Conservation (phyloP, 192 early-diverging fungal genomes). For the Gorgonomyces haynaldii region DNA sequence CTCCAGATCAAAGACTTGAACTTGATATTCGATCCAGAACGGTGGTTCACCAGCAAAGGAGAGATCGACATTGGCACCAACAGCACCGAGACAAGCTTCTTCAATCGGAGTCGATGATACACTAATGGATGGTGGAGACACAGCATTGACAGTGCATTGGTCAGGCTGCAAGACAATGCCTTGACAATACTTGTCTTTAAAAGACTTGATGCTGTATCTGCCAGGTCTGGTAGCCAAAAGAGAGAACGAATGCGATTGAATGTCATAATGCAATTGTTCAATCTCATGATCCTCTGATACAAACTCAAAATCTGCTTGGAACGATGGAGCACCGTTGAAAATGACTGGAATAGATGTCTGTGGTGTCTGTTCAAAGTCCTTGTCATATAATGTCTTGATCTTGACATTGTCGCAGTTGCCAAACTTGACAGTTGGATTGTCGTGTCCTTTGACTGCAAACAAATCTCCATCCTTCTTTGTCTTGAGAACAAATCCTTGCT, state of each 20-base stretch:
- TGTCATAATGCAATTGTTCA: not conserved
- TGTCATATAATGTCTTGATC: constrained; percentile 7
- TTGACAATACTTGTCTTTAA: constrained; percentile 30
- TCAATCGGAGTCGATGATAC: constrained; percentile 24
- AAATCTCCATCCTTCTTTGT: not conserved
- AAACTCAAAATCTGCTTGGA: not conserved
- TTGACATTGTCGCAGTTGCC: constrained; percentile 17
- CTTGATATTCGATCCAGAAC: constrained; percentile 29
- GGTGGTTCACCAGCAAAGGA: constrained; percentile 36
- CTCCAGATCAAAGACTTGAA: not conserved
- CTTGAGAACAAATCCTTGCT: not conserved
- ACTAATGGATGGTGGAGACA: constrained; percentile 23
- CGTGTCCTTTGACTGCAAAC: constrained; percentile 20
- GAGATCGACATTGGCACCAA: constrained; percentile 31
- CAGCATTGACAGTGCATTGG: constrained; percentile 17
- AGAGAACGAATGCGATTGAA: not conserved
- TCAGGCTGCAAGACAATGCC: constrained; percentile 16
- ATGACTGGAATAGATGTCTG: constrained; percentile 21
- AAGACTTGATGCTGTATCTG: constrained; percentile 17
- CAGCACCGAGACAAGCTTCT: constrained; percentile 34
- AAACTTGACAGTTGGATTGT: constrained; percentile 17
- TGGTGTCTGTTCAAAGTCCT: not conserved
- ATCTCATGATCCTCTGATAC: not conserved
- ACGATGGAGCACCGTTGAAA: constrained; percentile 37
- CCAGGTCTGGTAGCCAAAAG: constrained; percentile 17